Base-by-base conservation (phyloP, 2,329 filamentous ascomycete genomes). In the Exophiala spinifera region DNA sequence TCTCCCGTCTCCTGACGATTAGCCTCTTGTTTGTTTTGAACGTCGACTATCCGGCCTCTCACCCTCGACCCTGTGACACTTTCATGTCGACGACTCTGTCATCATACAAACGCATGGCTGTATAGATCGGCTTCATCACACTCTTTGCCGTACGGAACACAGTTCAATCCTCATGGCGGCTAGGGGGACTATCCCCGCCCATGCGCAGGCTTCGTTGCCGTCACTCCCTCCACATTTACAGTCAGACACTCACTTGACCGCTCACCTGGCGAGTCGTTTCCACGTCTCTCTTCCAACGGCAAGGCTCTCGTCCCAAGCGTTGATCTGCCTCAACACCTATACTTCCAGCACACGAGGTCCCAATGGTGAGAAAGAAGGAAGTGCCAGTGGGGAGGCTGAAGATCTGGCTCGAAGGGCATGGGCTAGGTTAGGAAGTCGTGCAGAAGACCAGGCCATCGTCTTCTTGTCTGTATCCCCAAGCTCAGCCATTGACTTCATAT, bases 251-350 rank as follows among this genome's bases (percentile, higher is more conserved):
- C 76, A 78, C 64, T 61, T 78, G 54, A 77, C 76, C 13, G 74
- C 75, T 3, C 76, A 78, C 67, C 66, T 78, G 25, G 76, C 76
- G n/a, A 78, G 75, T 64, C 72, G 76, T 50, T 99, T 96, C 72
- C 94, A 99, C 75, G 88, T 95, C 49, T 88, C 89, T 50, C 77
- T 94, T 55, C 91, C 94, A 8, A 95, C 91, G 0, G 90, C 94
- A 49, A 84, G 84, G 46, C 83, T 99, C 15, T 96, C 91, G 1
- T 95, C 91, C 1, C 91, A 97, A 69, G 94, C 87, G 46, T 80
- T 97, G 64, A 87, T 99, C 67, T 88, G 89, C 49, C 78, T 99
- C 61, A 99, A 99, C 76, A 99, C 91, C 17, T 97, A 95, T 71
- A 92, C 89, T 10, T 89, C 89, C 10, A 92, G 92, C 0, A 81